Evolutionary conservation across 2,329 filamentous ascomycete species (phyloP), one percentile per base, ranked within the genome.

Genomic region (Fusarium nurragi): DNA sequence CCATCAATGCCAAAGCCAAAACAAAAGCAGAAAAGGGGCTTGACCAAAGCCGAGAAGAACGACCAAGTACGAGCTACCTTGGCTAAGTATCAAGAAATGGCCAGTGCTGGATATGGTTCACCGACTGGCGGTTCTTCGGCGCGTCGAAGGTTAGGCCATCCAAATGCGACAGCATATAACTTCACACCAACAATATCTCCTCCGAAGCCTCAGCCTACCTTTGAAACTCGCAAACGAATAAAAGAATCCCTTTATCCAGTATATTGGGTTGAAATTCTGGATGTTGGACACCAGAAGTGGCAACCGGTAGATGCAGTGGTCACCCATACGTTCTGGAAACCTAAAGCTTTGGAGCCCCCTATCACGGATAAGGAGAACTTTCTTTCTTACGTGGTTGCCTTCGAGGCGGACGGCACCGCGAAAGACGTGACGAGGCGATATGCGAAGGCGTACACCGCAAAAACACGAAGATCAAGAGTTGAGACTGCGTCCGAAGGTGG

Each of bases 211-310:
- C 72, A 72, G n/a, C 69, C 70, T 36, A 67, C 64, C 23, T 76
- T 74, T 71, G 77, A 73, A 22, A 71, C 66, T 48, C 78, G 73
- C 12, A 79, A 78, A 51, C 78, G 73, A 14, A 84, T 90, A 12
- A 84, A 83, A 22, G 92, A 94, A 72, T 94, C 93, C 0, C 77
- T 86, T 0, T 92, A 90, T 71, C 95, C 95, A 0, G 84, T 98
- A 4, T 98, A 93, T 74, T 99, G 95, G 95, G 90, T 97, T 1
- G 95, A 99, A 78, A 89, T 92, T 5, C 91, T 97, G 65, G 94
- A 97, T 64, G 82, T 88, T 50, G 90, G 91, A 1, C 87, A 93
- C 65, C 92, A 97, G 74, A 97, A 93, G 80, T 99, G 95, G 95
- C 86, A 97, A 53, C 86, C 93, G 0, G 87, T 95, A 34, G 95